Percentiles rank a stretch among this genome's conserved stretches.
These are phyloP conservation scores for Termitomyces eurrhizus DNA, from an alignment of 768 basidiomycete species.

Conservation along the genomic window DNA sequence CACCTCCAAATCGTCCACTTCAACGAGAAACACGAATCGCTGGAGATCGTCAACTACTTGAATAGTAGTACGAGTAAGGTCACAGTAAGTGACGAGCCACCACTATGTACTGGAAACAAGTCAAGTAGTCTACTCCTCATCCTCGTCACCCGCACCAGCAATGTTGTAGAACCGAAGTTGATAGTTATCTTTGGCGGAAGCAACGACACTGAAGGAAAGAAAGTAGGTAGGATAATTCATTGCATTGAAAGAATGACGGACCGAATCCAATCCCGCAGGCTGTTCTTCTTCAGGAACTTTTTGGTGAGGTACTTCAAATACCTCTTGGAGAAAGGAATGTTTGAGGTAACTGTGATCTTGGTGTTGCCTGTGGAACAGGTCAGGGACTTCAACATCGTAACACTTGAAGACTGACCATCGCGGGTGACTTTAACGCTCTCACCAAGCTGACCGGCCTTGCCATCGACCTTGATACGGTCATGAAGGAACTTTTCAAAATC, in stretches of 20 bases:
- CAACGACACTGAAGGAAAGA: slow-evolving; percentile 63
- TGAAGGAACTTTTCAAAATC: slow-evolving; percentile 85
- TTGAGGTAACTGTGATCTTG: slow-evolving; percentile 82
- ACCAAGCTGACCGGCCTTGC: slow-evolving; percentile 88
- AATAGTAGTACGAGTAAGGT: too few relatives aligned
- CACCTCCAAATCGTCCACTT: too few relatives aligned
- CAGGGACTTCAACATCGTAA: not conserved
- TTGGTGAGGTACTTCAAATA: slow-evolving; percentile 99
- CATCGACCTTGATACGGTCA: slow-evolving; percentile 91
- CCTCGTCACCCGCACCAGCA: slow-evolving; percentile 35
- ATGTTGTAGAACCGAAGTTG: slow-evolving; percentile 95
- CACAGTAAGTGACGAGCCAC: too few relatives aligned
- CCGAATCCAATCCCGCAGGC: slow-evolving; percentile 95
- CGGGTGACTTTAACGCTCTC: slow-evolving; percentile 85
- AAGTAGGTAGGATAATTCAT: not conserved
- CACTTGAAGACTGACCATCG: slow-evolving; percentile 58
- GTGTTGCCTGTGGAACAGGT: slow-evolving; percentile 51
- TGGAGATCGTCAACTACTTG: too few relatives aligned
- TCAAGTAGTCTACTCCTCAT: slow-evolving; percentile 20
- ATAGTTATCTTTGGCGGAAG: slow-evolving; percentile 90
- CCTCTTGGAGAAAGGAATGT: slow-evolving; percentile 90
- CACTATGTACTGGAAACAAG: too few relatives aligned
- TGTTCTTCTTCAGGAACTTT: slow-evolving; percentile 99
- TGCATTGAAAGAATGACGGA: slow-evolving; percentile 24
- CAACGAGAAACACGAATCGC: too few relatives aligned